phyloP scores from a whole-genome alignment of 805 yeast species.

The Wickerhamomyces kurtzmanii region DNA sequence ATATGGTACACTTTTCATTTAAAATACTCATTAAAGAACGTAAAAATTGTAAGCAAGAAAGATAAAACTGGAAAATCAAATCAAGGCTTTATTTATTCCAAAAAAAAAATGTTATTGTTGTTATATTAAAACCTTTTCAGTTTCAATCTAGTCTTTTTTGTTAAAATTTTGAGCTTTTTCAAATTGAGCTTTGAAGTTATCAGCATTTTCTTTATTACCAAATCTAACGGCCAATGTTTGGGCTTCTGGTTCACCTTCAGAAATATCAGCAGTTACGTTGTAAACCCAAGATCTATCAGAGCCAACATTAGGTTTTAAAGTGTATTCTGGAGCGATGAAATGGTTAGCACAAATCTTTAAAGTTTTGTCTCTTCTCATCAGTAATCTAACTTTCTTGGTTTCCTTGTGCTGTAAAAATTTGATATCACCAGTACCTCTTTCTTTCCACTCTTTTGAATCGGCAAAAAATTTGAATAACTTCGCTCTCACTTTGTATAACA shows the following conservation, averaged over 20 bases:
- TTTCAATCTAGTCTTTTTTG: slow-evolving; percentile 30
- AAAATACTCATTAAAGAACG: too few relatives aligned
- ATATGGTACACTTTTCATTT: too few relatives aligned
- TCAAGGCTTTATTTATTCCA: too few relatives aligned
- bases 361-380: slow-evolving; percentile 99
- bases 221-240: slow-evolving; percentile 95
- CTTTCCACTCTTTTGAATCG: slow-evolving; percentile 93
- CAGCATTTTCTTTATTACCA: slow-evolving; percentile 87
- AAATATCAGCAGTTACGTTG: slow-evolving; percentile 84
- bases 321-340: slow-evolving; percentile 72
- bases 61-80: too few relatives aligned
- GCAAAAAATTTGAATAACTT: slow-evolving; percentile 85
- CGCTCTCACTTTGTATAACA: slow-evolving; percentile 80
- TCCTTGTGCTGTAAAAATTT: slow-evolving; percentile 87
- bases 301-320: slow-evolving; percentile 86
- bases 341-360: slow-evolving; percentile 98
- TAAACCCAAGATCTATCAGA: slow-evolving; percentile 99
- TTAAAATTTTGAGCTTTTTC: slow-evolving; percentile 71
- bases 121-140: too few relatives aligned
- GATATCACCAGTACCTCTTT: slow-evolving; percentile 98
- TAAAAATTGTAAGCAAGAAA: too few relatives aligned
- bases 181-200: slow-evolving; percentile 87
- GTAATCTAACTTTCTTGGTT: slow-evolving; percentile 73
- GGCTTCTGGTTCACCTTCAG: slow-evolving; percentile 95
- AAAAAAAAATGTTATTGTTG: too few relatives aligned